Conservation (phyloP, 306 rosid species). For the Vigna trinervia region DNA sequence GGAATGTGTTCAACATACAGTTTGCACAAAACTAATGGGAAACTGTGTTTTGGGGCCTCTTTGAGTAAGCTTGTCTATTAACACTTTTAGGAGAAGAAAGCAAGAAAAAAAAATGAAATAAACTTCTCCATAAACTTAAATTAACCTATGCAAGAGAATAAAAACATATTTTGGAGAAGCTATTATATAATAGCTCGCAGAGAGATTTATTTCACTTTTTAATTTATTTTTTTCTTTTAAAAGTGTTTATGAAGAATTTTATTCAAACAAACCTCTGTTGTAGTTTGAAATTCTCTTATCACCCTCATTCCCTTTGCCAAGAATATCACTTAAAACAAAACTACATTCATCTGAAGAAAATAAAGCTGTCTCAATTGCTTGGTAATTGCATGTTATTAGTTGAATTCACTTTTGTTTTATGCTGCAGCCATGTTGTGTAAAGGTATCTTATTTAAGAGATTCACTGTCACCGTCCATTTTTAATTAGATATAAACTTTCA, state of each 20-base stretch:
- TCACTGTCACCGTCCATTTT: neutral
- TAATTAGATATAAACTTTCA: conserved; percentile 10
- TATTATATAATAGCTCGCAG: too few species aligned
- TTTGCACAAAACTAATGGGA: neutral
- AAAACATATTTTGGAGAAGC: too few species aligned
- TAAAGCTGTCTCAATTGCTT: conserved; percentile 1
- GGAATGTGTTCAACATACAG: neutral
- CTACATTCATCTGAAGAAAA: neutral
- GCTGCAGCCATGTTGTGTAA: neutral
- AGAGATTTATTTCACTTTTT: too few species aligned
- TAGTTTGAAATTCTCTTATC: neutral
- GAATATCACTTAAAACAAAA: neutral
- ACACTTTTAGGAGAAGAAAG: too few species aligned
- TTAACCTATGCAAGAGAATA: too few species aligned
- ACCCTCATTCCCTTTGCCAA: conserved; percentile 9
- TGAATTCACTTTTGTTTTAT: neutral
- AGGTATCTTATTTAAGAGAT: neutral
- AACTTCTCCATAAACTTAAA: too few species aligned
- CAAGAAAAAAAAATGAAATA: too few species aligned
- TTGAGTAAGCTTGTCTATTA: too few species aligned
- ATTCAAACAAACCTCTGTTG: neutral
- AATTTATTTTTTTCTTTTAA: too few species aligned
- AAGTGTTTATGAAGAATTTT: too few species aligned
- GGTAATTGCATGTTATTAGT: neutral
- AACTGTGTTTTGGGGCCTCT: neutral